Conservation (phyloP, 1,139 yeast genomes). For the Yamadazyma conglobata region DNA sequence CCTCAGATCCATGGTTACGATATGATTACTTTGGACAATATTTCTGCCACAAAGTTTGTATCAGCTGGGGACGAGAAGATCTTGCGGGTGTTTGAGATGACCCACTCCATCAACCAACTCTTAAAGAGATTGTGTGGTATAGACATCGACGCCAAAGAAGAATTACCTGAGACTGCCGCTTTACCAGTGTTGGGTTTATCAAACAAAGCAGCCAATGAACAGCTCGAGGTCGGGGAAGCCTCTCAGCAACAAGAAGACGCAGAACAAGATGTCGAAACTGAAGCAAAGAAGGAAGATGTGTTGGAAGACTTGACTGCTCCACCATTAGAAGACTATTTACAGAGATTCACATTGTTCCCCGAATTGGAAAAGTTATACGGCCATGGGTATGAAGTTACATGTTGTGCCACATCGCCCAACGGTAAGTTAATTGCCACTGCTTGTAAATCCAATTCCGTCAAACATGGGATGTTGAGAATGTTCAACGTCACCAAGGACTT, state of each 20-base stretch:
- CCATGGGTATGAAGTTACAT: slow-evolving; percentile 91
- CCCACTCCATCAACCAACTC: slow-evolving; percentile 69
- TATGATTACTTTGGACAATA: slow-evolving; percentile 76
- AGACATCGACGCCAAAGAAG: slow-evolving; percentile 19
- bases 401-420: slow-evolving; percentile 70
- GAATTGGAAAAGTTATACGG: slow-evolving; percentile 94
- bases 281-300: slow-evolving; percentile 40
- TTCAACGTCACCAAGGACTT: slow-evolving; percentile 54
- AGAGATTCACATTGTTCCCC: slow-evolving; percentile 90
- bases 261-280: slow-evolving; percentile 32
- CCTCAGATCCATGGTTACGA: slow-evolving; percentile 99
- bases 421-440: slow-evolving; percentile 76
- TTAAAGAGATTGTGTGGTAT: slow-evolving; percentile 55
- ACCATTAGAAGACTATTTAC: slow-evolving; percentile 86
- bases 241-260: slow-evolving; percentile 34
- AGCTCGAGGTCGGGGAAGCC: slow-evolving; percentile 39
- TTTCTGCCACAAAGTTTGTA: slow-evolving; percentile 63
- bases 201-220: slow-evolving; percentile 72
- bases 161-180: slow-evolving; percentile 75
- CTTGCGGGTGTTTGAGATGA: slow-evolving; percentile 83
- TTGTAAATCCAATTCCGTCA: slow-evolving; percentile 81
- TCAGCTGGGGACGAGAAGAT: slow-evolving; percentile 98
- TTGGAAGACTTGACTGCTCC: slow-evolving; percentile 50
- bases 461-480: slow-evolving; percentile 82
- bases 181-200: slow-evolving; percentile 93